A percentile compares a stretch with the other conserved stretches of the same genome.
Conservation (phyloP, 148 eudicot species). For the Fagopyrum esculentum region DNA sequence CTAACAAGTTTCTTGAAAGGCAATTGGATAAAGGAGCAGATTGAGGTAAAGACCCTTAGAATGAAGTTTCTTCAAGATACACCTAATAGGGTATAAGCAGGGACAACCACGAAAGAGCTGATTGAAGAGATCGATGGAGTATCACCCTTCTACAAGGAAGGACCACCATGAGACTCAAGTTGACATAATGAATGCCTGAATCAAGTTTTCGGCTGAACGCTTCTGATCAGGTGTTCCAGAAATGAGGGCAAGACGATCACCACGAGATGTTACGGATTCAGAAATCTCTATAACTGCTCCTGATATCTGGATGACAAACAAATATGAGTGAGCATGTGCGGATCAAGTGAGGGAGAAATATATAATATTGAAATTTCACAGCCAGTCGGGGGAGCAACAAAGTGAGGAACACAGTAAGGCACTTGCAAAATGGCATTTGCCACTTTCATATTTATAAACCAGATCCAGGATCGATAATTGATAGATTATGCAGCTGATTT, state of each 20-base stretch:
- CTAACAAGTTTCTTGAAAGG: slow-evolving; percentile 23
- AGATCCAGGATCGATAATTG: background rate
- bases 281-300: slow-evolving; percentile 86
- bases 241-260: slow-evolving; percentile 73
- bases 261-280: slow-evolving; percentile 65
- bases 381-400: background rate
- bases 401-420: background rate
- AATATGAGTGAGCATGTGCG: slow-evolving; percentile 17
- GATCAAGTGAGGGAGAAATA: background rate
- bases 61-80: slow-evolving; percentile 18
- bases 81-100: slow-evolving; percentile 29
- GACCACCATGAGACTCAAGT: slow-evolving; percentile 36
- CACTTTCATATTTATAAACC: background rate
- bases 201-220: slow-evolving; percentile 81
- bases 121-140: slow-evolving; percentile 21
- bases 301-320: slow-evolving; percentile 59
- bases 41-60: slow-evolving; percentile 17
- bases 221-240: slow-evolving; percentile 90
- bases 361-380: background rate
- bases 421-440: background rate
- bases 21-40: slow-evolving; percentile 16
- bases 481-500: slow-evolving; percentile 2
- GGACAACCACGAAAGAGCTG: slow-evolving; percentile 20
- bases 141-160: slow-evolving; percentile 28
- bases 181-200: slow-evolving; percentile 88